These are phyloP conservation scores for Pythium insidiosum DNA, from an alignment of 352 stramenopile genomes.

Conservation along the genomic window DNA sequence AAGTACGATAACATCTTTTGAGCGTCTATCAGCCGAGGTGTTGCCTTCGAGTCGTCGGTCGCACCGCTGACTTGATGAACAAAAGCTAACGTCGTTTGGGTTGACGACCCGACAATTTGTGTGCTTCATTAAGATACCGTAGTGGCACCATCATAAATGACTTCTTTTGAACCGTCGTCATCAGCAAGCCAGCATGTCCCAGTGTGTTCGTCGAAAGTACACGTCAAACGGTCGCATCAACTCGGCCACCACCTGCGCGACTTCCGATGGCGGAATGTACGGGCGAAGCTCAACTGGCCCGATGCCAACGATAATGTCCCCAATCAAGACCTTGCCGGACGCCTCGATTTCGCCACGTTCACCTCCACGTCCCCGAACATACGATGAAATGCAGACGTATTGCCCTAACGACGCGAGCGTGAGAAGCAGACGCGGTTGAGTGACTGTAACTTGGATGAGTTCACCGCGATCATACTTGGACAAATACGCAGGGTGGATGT, in stretches of 20 bases:
- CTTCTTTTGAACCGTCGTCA: conserved; percentile 42
- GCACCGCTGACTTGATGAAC: too few species aligned
- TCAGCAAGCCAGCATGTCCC: conserved; percentile 32
- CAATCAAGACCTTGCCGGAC: conserved; percentile 55
- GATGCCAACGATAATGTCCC: conserved; percentile 56
- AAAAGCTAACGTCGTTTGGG: too few species aligned
- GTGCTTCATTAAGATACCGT: too few species aligned
- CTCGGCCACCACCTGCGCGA: conserved; percentile 36
- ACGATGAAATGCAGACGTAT: conserved; percentile 51
- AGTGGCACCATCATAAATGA: too few species aligned
- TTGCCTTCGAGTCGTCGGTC: too few species aligned
- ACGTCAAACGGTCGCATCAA: conserved; percentile 34
- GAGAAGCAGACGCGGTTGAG: conserved; percentile 32
- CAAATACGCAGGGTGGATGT: conserved; percentile 1
- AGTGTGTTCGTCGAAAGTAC: conserved; percentile 57
- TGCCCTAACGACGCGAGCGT: conserved; percentile 44
- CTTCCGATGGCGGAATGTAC: conserved; percentile 23
- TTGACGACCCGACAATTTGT: too few species aligned
- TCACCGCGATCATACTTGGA: conserved; percentile 10
- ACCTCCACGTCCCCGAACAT: conserved; percentile 37
- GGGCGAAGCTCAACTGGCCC: conserved; percentile 21
- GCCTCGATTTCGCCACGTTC: conserved; percentile 53
- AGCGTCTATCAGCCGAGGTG: conserved; percentile 1
- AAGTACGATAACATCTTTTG: conserved; percentile 84
- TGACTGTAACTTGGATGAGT: conserved; percentile 27